Evolutionary conservation across 345 rosid genomes (phyloP), one percentile per base, ranked within the genome.

Genomic region (Gossypium turneri): DNA sequence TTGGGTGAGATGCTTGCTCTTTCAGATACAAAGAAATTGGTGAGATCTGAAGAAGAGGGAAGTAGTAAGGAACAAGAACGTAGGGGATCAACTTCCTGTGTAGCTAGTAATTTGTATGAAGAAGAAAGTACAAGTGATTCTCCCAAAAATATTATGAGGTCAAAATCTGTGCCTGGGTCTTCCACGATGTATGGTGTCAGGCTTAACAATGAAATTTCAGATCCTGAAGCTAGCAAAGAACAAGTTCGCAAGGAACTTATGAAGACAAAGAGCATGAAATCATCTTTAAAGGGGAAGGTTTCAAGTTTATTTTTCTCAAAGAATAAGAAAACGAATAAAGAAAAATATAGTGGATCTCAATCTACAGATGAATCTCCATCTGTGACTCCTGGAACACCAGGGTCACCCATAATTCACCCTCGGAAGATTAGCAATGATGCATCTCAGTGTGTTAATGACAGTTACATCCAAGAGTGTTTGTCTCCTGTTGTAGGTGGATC

Each of bases 1-100:
- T 80, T 93, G 77, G 98, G 99, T 8, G 98, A 93, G 81, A 93
- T 93, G 98, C 99, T 95, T 87, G 88, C 94, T 34, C 92, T 96
- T 43, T 86, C 90, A 57, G 92, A 89, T 78, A 67, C 82, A 7
- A 91, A 83, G 82, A 82, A 82, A 56, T 75, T 82, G 20, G 69
- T 60, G 45, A 81, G 67, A 75, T 72, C 78, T 57, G 88, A 81
- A 68, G 90, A 81, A 65, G 87, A 77, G 80, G 78, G 22, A 74
- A 68, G n/a, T 58, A 83, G 71, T 38, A 81, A 71, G 67, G 86
- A 80, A 70, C 88, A 80, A 77, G 88, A 86, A 79, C 72, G 76
- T 8, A 83, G 83, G 80, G 84, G 80, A 70, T 89, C 97, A 43
- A 77, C 85, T 71, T 90, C 94, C 27, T 82, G 82, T 84, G 56